Evolutionary conservation across 306 rosid genomes (phyloP), one percentile per base, ranked within the genome.

Genomic region (Acacia acuminata): DNA sequence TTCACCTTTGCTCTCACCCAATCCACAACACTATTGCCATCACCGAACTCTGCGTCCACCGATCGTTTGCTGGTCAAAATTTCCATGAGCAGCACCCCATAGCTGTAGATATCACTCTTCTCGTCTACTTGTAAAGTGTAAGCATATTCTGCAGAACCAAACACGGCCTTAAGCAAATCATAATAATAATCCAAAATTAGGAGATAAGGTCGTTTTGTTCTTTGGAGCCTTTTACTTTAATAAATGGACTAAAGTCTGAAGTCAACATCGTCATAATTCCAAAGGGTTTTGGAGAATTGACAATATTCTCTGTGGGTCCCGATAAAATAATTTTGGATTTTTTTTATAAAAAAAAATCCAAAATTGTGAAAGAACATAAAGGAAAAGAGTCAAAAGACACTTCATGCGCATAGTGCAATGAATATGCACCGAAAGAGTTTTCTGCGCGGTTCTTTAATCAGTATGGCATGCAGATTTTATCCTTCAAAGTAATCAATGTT

Each of bases 121-220:
- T 96, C 99, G 22, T 96, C 99, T 3, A 96, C 98, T 86, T 96
- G 98, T 0, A 96, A 89, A 1, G 98, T 96, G 7, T 96, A 92
- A 0, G 98, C 97, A 85, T 96, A 94, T 78, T 96, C 98, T 96
- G 94, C 86, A 79, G 53, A 10, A 60, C 11, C 50, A 80, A 58
- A 42, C 34, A 79, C 30, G 4, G 12, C n/a, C 74, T 79, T 69
- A 67, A 43, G 9, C 61, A 22, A 58, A 32, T 32, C 2, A 32
- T 32, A n/a, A 24, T 24, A 3, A 58, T 22, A 58, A n/a, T 58
- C 65, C 40, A 32, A 27, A 48, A 58, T 73, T 77, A 73, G 16
- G 6, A 64, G 81, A 84, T 79, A 79, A 45, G 5, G 10, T 42
- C 30, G 53, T 55, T 13, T 12, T 76, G 65, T 13, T 36, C 53